These are phyloP conservation scores for Schwanniomyces polymorphus DNA, from an alignment of 805 yeast genomes.

Conservation along the genomic window DNA sequence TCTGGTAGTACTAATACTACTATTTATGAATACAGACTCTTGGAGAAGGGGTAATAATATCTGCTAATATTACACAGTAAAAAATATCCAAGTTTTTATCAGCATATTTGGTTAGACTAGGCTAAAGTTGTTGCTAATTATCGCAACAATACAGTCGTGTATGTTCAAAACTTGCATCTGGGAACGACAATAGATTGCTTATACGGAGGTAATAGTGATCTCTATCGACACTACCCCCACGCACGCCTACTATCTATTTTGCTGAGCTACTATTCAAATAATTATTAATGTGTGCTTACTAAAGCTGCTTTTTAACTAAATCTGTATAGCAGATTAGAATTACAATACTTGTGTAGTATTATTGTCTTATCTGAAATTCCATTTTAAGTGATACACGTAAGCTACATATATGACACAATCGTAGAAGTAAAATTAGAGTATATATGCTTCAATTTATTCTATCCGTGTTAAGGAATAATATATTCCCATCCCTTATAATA, in stretches of 20 bases:
- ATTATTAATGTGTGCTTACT: neutral
- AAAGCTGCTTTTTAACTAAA: neutral
- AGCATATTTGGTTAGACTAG: neutral
- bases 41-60: no score
- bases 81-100: no score
- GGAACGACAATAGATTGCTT: neutral
- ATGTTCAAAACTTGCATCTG: neutral
- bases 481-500: neutral
- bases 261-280: neutral
- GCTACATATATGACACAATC: no score
- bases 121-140: neutral
- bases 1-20: no score
- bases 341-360: neutral
- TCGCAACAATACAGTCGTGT: neutral
- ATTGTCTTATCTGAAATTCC: neutral
- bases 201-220: neutral
- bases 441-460: neutral
- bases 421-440: no score
- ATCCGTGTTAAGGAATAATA: neutral
- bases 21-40: no score
- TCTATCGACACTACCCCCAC: neutral
- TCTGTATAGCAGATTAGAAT: neutral
- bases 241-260: neutral
- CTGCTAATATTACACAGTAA: no score
- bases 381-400: no score